Base-by-base conservation (phyloP, 106 monocot species). In the Acorus gramineus region DNA sequence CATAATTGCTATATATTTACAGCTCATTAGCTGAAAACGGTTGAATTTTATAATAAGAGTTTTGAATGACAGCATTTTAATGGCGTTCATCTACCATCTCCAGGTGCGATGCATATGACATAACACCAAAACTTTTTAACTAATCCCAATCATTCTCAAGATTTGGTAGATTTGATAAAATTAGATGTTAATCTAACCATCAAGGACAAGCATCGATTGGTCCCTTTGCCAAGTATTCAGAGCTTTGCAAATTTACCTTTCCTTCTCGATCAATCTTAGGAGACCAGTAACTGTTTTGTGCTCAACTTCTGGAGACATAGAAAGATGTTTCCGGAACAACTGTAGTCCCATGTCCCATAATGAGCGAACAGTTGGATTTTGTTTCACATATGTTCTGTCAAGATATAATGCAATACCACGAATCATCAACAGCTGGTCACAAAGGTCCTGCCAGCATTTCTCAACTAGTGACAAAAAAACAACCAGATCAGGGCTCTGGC, bases 381-480 rank as follows among this genome's bases (percentile, higher is more conserved):
- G 56, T 12, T 12, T 12, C 7, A 52, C 52, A 52, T 52, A 52
- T 7, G 52, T 52, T 52, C 52, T 52, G 9, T 52, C 52, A 9
- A 12, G 11, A 56, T 56, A 56, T 11, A 56, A 56, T 11, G 56
- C 56, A 11, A 56, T 56, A 12, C 56, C 56, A 56, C 56, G 11
- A 56, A 56, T 12, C 56, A 56, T 56, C 56, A 56, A 56, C 56
- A 56, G 8, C 11, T 56, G 56, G 56, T 56, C 56, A 56, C 56
- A 56, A 7, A 56, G 11, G 12, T 56, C 7, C 11, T 56, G 56
- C 56, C 56, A 56, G 56, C 56, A 56, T 4, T 56, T 56, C 56
- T 56, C 56, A 11, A 56, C 56, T 11, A 56, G 56, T 10, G 56
- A 56, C 56, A 56, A 56, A 11, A 56, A 56, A 4, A 56, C 11